Conservation (phyloP, 345 rosid genomes). For the Eucalyptus polybractea region DNA sequence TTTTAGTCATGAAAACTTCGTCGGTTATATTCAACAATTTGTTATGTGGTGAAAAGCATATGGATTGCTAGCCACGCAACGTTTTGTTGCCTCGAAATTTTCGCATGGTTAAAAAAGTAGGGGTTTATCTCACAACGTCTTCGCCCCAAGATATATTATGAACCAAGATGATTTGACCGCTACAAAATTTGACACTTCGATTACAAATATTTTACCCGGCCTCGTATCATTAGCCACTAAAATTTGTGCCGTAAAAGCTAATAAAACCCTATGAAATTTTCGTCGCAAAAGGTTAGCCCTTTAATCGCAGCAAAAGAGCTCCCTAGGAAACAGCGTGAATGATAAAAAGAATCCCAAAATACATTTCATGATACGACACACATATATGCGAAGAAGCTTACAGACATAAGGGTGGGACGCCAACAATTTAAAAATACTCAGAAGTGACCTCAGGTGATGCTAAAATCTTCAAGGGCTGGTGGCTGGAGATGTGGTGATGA, state of each 20-base stretch:
- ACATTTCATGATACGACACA: neutral
- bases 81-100: neutral
- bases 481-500: neutral
- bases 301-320: neutral
- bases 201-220: neutral
- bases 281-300: neutral
- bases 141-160: neutral
- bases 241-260: neutral
- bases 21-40: neutral
- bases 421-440: neutral
- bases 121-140: neutral
- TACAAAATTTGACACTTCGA: neutral
- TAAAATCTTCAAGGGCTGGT: neutral
- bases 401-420: neutral
- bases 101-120: neutral
- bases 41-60: neutral
- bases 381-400: neutral
- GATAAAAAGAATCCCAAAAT: neutral
- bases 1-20: neutral
- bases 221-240: neutral
- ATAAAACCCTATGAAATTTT: neutral
- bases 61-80: neutral
- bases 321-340: neutral
- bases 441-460: neutral
- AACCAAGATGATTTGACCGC: neutral